These are phyloP conservation scores for Physcia stellaris DNA, from an alignment of 495 filamentous ascomycete genomes.

Conservation along the genomic window DNA sequence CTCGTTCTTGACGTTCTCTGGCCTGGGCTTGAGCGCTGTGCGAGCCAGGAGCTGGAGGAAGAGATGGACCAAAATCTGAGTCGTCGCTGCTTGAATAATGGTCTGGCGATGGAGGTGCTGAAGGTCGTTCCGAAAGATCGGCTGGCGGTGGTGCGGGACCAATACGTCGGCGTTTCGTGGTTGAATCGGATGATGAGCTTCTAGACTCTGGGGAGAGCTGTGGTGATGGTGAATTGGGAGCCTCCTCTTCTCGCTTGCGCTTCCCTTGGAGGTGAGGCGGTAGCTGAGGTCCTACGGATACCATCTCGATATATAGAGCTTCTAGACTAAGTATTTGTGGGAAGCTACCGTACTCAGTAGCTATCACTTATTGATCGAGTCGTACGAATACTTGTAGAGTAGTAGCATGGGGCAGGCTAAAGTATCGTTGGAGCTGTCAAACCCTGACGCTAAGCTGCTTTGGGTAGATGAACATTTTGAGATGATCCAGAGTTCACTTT, in stretches of 20 bases:
- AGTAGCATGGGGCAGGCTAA: too few relatives aligned
- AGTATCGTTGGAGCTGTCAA: too few relatives aligned
- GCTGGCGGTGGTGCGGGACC: constrained; percentile 42
- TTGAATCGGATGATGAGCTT: constrained; percentile 16
- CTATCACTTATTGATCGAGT: background rate
- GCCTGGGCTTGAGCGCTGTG: constrained; percentile 11
- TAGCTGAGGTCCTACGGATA: constrained; percentile 22
- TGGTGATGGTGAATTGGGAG: background rate
- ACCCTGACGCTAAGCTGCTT: too few relatives aligned
- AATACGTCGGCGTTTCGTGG: constrained; percentile 31
- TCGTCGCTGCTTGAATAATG: constrained; percentile 24
- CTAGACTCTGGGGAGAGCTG: constrained; percentile 10
- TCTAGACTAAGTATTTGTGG: background rate
- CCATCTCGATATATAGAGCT: constrained; percentile 5
- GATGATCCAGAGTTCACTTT: too few relatives aligned
- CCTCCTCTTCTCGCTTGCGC: constrained; percentile 20
- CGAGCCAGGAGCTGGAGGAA: constrained; percentile 41
- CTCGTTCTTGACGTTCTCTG: constrained; percentile 9
- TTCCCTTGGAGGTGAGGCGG: constrained; percentile 25
- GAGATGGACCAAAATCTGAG: constrained; percentile 70
- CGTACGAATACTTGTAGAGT: too few relatives aligned
- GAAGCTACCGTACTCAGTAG: background rate
- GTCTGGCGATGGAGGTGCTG: constrained; percentile 26
- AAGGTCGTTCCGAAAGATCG: constrained; percentile 28
- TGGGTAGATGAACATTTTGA: too few relatives aligned